A percentile compares a stretch with the other conserved stretches of the same genome.
phyloP scores from a whole-genome alignment of 768 basidiomycete genomes.

The Lentinula lateritia region DNA sequence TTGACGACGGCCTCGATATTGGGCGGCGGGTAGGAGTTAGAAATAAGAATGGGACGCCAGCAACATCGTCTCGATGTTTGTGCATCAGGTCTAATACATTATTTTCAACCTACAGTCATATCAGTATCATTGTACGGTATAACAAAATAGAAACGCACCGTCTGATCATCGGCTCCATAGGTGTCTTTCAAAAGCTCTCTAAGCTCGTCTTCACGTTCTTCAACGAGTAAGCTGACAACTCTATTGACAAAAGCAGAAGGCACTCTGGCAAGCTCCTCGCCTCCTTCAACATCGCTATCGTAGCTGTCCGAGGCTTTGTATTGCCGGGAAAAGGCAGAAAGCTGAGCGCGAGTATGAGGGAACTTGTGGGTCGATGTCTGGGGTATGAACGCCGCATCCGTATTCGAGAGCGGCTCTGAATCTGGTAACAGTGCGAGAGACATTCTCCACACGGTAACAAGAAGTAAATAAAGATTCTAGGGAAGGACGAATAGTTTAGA shows the following conservation, averaged over 20 bases:
- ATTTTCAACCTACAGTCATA: conserved; percentile 65
- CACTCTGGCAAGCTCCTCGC: conserved; percentile 48
- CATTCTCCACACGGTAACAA: background rate
- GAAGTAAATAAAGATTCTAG: background rate
- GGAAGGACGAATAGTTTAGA: background rate
- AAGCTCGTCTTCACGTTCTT: conserved; percentile 85
- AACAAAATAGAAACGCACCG: conserved; percentile 38
- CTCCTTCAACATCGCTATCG: conserved; percentile 53
- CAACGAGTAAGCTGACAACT: conserved; percentile 66
- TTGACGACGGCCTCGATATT: conserved; percentile 74
- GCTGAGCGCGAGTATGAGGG: conserved; percentile 80
- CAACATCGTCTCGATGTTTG: conserved; percentile 82
- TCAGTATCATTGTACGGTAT: conserved; percentile 8
- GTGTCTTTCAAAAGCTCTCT: conserved; percentile 67
- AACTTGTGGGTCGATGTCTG: conserved; percentile 35
- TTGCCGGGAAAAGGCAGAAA: conserved; percentile 67
- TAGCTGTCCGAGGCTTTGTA: conserved; percentile 56
- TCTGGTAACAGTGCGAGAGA: conserved; percentile 7
- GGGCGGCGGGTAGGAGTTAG: conserved; percentile 76
- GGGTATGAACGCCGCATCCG: conserved; percentile 1
- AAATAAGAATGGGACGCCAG: conserved; percentile 78
- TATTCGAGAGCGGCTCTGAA: conserved; percentile 4
- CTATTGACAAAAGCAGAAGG: conserved; percentile 58
- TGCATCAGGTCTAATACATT: conserved; percentile 94
- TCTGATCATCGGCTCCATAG: conserved; percentile 65